Evolutionary conservation across 2,329 filamentous ascomycete species (phyloP).

Genomic region (Chrysosporium queenslandicum): DNA sequence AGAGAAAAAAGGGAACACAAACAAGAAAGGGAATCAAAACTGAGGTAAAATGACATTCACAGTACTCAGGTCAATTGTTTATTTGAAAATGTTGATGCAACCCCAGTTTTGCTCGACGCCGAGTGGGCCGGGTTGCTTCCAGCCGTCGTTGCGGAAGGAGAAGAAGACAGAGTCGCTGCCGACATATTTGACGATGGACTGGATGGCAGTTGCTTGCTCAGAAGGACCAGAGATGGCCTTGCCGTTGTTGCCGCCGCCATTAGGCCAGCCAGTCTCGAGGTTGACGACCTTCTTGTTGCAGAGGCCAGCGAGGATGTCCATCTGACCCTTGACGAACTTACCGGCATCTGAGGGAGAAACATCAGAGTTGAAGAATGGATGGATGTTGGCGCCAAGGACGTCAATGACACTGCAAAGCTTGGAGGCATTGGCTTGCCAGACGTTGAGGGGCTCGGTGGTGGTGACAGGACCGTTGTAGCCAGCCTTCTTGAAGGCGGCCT

Average conservation of each 20-base stretch:
- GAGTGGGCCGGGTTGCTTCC: slow-evolving; percentile 64
- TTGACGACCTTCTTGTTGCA: slow-evolving; percentile 63
- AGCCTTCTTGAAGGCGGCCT: slow-evolving; percentile 49
- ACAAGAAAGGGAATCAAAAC: not conserved
- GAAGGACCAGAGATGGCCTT: slow-evolving; percentile 54
- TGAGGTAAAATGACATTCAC: not conserved
- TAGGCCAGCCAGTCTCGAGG: slow-evolving; percentile 88
- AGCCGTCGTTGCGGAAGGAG: slow-evolving; percentile 66
- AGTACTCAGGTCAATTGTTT: not conserved
- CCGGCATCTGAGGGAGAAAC: slow-evolving; percentile 58
- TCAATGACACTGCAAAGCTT: slow-evolving; percentile 65
- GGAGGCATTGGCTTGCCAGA: slow-evolving; percentile 55
- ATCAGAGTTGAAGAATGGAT: slow-evolving; percentile 82
- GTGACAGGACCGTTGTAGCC: slow-evolving; percentile 69
- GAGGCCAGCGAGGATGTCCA: slow-evolving; percentile 57
- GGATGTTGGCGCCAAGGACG: slow-evolving; percentile 73
- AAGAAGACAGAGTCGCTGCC: slow-evolving; percentile 70
- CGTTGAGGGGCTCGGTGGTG: slow-evolving; percentile 74
- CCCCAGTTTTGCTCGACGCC: slow-evolving; percentile 76
- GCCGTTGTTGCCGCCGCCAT: slow-evolving; percentile 58
- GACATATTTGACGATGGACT: slow-evolving; percentile 54
- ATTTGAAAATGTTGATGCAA: slow-evolving; percentile 44
- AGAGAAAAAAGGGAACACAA: not conserved
- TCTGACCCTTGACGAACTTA: slow-evolving; percentile 62
- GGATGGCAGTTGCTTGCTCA: slow-evolving; percentile 64